Evolutionary conservation across 371 early-diverging fungal genomes (phyloP), one percentile per base, ranked within the genome.

Genomic region (Haplosporangium sp.): DNA sequence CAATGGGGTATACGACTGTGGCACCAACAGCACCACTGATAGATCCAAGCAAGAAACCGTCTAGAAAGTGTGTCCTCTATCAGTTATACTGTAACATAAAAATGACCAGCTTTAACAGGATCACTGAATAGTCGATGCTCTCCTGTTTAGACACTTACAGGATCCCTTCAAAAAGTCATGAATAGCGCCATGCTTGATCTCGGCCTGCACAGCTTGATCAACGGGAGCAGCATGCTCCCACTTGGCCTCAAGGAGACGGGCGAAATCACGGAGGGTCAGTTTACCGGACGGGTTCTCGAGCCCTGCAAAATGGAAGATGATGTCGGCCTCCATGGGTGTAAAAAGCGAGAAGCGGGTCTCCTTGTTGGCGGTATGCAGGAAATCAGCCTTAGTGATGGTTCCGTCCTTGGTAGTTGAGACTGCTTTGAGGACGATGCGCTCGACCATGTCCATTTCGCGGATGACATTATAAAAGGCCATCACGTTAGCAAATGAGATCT

Each of bases 1-100:
- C 99, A 59, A 98, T 97, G 16, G 99, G 99, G 80, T 98, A 98
- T 37, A 98, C 97, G 62, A 92, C 93, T 2, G 96, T 94, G 5
- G 98, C 98, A 62, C 98, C 99, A 36, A 98, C 91, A 20, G 97
- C 96, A 80, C 99, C 99, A 64, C 95, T 96, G 79, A 98, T 87
- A 1, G 97, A 91, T 36, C 97, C 99, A 18, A 97, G 83, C 14
- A 88, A 69, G 81, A 98, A 98, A 53, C 90, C 88, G 71, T 94
- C 77, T 76, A 64, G 12, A 36, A 41, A 20, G 18, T 12, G 21
- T 12, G 18, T 41, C 10, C 43, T 41, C 5, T 23, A 21, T 57
- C 12, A 13, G 43, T 42, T 7, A 21, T 29, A 29, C 29, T 29
- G 29, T 29, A 1, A 29, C 29, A 29, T n/a, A n/a, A n/a, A n/a